A percentile compares a stretch with the other conserved stretches of the same genome.
Conservation (phyloP, 2,329 filamentous ascomycete genomes). For the Fusarium stilboides region DNA sequence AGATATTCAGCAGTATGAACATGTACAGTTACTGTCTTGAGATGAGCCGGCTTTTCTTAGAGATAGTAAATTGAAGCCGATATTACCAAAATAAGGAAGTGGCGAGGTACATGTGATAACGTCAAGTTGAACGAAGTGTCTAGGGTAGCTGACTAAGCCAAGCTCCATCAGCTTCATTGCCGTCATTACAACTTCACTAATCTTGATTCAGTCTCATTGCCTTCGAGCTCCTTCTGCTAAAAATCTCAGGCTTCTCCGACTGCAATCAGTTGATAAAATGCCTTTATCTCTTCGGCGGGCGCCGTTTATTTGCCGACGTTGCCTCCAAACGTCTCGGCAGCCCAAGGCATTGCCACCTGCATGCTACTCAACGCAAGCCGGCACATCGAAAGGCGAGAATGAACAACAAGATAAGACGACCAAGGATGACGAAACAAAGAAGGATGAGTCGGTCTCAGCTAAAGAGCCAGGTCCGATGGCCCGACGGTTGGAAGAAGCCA, state of each 20-base stretch:
- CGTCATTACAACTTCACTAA: slow-evolving; percentile 25
- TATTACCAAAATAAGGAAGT: slow-evolving; percentile 2
- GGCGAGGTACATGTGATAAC: neutral
- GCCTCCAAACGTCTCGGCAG: slow-evolving; percentile 34
- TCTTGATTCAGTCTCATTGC: neutral
- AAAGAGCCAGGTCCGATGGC: slow-evolving; percentile 64
- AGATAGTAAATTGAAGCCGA: slow-evolving; percentile 12
- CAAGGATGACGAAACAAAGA: slow-evolving; percentile 1
- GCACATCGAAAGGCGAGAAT: slow-evolving; percentile 9
- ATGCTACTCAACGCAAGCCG: slow-evolving; percentile 40
- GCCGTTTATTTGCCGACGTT: slow-evolving; percentile 41
- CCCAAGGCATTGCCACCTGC: slow-evolving; percentile 7
- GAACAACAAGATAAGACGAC: slow-evolving; percentile 8
- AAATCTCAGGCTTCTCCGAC: too few relatives aligned
- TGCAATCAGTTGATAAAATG: neutral
- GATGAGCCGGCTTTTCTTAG: slow-evolving; percentile 4
- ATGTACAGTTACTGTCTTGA: slow-evolving; percentile 13
- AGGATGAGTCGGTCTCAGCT: neutral
- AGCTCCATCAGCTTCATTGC: slow-evolving; percentile 20
- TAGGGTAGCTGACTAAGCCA: slow-evolving; percentile 39
- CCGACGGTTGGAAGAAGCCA: slow-evolving; percentile 72
- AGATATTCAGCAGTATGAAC: slow-evolving; percentile 19
- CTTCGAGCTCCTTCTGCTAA: neutral
- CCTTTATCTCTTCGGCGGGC: slow-evolving; percentile 4
- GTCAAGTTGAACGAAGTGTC: neutral